A percentile compares a stretch with the other conserved stretches of the same genome.
These are phyloP conservation scores for Schizothecium vesticola DNA, from an alignment of 495 filamentous ascomycete genomes.

Conservation along the genomic window DNA sequence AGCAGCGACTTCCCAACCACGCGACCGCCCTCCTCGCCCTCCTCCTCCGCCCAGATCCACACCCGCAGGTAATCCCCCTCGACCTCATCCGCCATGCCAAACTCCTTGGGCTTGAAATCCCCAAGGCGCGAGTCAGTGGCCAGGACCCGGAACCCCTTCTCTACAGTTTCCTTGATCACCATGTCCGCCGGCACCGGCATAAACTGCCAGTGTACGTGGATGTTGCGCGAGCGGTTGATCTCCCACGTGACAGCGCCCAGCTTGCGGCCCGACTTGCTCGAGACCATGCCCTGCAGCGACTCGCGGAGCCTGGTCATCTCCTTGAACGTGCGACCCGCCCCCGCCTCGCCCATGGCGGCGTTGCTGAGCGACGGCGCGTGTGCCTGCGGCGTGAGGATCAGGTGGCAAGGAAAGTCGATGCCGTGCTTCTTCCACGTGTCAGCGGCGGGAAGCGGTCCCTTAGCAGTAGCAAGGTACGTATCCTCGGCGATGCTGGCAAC, in stretches of 20 bases:
- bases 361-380: conserved; percentile 54
- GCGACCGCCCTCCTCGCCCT: conserved; percentile 30
- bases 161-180: conserved; percentile 62
- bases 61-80: conserved; percentile 78
- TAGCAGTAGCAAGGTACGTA: conserved; percentile 82
- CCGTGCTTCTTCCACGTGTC: conserved; percentile 54
- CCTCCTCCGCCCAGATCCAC: conserved; percentile 63
- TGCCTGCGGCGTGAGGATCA: conserved; percentile 82
- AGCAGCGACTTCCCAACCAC: conserved; percentile 44
- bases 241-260: conserved; percentile 88
- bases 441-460: conserved; percentile 72
- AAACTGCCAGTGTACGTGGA: conserved; percentile 94
- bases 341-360: conserved; percentile 49
- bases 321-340: conserved; percentile 50
- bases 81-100: conserved; percentile 34
- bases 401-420: conserved; percentile 74
- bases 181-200: conserved; percentile 65
- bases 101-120: conserved; percentile 40
- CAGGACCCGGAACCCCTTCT: conserved; percentile 77
- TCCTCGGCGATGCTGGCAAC: conserved; percentile 81
- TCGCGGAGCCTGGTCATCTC: conserved; percentile 80
- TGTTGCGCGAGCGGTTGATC: conserved; percentile 67
- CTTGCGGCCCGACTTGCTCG: conserved; percentile 44
- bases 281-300: conserved; percentile 65
- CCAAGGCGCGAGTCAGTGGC: conserved; percentile 73